Percentiles rank a stretch among this genome's conserved stretches.
Evolutionary conservation across 2,329 filamentous ascomycete genomes (phyloP).

Genomic region (Ophiostoma piceae): DNA sequence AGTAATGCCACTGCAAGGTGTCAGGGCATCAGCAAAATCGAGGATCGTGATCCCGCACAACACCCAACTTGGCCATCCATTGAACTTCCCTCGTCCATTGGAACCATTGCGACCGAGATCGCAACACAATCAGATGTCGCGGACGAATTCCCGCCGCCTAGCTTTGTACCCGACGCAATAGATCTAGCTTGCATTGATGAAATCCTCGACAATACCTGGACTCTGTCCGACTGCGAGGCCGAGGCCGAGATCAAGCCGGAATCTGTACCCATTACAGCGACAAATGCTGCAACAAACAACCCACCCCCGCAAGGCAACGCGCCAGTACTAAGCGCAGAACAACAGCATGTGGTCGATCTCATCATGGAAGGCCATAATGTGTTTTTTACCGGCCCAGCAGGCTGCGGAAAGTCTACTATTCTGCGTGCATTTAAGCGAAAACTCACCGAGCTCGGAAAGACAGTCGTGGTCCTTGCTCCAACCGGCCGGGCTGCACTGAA

Average conservation of each 20-base stretch:
- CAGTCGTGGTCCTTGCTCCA: constrained; percentile 52
- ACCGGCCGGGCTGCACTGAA: constrained; percentile 56
- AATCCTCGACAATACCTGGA: not conserved
- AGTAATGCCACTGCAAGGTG: not conserved
- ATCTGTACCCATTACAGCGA: not conserved
- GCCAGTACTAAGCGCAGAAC: constrained; percentile 40
- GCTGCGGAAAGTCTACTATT: constrained; percentile 54
- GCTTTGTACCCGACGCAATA: not conserved
- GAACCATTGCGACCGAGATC: not conserved
- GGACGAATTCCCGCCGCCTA: not conserved
- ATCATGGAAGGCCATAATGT: constrained; percentile 51
- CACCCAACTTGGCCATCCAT: not conserved
- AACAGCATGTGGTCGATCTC: constrained; percentile 45
- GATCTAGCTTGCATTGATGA: not conserved
- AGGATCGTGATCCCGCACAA: not conserved
- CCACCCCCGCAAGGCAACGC: not conserved
- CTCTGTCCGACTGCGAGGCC: not conserved
- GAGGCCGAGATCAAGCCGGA: not conserved
- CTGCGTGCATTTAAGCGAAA: constrained; percentile 44
- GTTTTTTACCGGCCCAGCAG: constrained; percentile 61
- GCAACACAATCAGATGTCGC: not conserved
- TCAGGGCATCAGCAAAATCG: not conserved
- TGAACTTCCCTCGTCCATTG: not conserved
- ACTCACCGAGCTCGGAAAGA: constrained; percentile 34
- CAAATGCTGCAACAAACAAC: not conserved